phyloP scores from a whole-genome alignment of 805 yeast species.

The Blastobotrys muscicola region DNA sequence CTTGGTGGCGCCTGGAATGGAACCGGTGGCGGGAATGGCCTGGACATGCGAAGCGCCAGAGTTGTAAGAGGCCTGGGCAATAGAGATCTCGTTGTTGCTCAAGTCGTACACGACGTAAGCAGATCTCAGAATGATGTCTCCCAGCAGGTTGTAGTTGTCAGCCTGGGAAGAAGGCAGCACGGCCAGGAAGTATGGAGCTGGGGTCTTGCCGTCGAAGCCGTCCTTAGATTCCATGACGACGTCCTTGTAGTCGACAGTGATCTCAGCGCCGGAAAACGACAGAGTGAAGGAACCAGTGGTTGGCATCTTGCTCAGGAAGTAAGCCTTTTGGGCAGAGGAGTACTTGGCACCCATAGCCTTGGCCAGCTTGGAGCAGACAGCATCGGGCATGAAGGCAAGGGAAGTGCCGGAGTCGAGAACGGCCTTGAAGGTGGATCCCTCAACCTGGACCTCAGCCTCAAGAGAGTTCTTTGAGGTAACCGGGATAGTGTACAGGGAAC shows the following conservation, averaged over 20 bases:
- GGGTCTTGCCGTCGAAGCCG: slow-evolving; percentile 8
- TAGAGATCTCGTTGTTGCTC: slow-evolving; percentile 44
- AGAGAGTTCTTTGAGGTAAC: slow-evolving; percentile 26
- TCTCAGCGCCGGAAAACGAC: slow-evolving; percentile 18
- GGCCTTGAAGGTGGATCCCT: slow-evolving; percentile 30
- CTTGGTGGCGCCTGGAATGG: slow-evolving; percentile 2
- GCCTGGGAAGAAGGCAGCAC: slow-evolving; percentile 1
- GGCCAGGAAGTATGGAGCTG: slow-evolving; percentile 9
- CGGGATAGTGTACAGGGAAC: slow-evolving; percentile 24
- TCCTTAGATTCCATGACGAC: slow-evolving; percentile 12
- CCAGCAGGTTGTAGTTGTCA: slow-evolving; percentile 25
- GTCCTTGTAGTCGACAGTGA: slow-evolving; percentile 19
- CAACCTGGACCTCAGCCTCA: slow-evolving; percentile 13
- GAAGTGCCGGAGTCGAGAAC: slow-evolving; percentile 52
- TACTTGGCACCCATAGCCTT: slow-evolving; percentile 1
- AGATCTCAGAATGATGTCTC: slow-evolving; percentile 48
- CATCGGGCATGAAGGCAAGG: slow-evolving; percentile 38
- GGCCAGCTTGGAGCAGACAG: slow-evolving; percentile 1
- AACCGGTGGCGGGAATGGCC: neutral
- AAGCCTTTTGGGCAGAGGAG: neutral
- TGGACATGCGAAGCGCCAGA: neutral
- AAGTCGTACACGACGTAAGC: slow-evolving; percentile 59
- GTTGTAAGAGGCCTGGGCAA: slow-evolving; percentile 37
- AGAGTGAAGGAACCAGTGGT: slow-evolving; percentile 11
- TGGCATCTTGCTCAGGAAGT: slow-evolving; percentile 5